A percentile compares a stretch with the other conserved stretches of the same genome.
Conservation (phyloP, 2,329 filamentous ascomycete species). For the Keithomyces neogunnii region DNA sequence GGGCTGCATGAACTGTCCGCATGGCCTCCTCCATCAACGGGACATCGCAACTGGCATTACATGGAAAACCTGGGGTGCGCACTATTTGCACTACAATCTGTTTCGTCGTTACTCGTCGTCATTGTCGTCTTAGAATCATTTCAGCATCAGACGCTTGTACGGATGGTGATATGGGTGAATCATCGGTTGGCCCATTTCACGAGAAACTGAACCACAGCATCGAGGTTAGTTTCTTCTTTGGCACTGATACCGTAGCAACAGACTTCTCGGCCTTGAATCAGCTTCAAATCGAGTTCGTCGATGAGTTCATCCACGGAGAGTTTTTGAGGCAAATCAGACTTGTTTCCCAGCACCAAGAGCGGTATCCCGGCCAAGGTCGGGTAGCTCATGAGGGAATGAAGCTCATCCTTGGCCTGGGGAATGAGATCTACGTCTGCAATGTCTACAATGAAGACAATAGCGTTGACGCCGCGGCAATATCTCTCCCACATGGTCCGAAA, state of each 20-base stretch:
- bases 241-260: conserved; percentile 98
- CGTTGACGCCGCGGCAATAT: conserved; percentile 95
- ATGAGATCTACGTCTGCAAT: conserved; percentile 78
- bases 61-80: not conserved
- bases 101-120: conserved; percentile 8
- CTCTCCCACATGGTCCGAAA: conserved; percentile 99
- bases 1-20: not conserved
- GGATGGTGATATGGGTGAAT: conserved; percentile 14
- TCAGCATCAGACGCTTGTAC: conserved; percentile 2
- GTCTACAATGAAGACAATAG: conserved; percentile 97
- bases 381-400: conserved; percentile 82
- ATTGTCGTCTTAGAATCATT: conserved; percentile 4
- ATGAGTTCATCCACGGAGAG: conserved; percentile 92
- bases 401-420: conserved; percentile 80
- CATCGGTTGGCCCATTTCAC: conserved; percentile 79
- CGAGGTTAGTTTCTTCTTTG: conserved; percentile 97
- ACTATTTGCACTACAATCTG: not conserved
- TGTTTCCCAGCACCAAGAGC: conserved; percentile 90
- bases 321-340: conserved; percentile 88
- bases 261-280: conserved; percentile 84
- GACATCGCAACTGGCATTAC: conserved; percentile 1
- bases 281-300: conserved; percentile 81
- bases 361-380: conserved; percentile 82
- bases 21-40: not conserved
- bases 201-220: conserved; percentile 93